These are phyloP conservation scores for Lagerstroemia fauriei DNA, from an alignment of 441 rosid genomes.

Conservation along the genomic window DNA sequence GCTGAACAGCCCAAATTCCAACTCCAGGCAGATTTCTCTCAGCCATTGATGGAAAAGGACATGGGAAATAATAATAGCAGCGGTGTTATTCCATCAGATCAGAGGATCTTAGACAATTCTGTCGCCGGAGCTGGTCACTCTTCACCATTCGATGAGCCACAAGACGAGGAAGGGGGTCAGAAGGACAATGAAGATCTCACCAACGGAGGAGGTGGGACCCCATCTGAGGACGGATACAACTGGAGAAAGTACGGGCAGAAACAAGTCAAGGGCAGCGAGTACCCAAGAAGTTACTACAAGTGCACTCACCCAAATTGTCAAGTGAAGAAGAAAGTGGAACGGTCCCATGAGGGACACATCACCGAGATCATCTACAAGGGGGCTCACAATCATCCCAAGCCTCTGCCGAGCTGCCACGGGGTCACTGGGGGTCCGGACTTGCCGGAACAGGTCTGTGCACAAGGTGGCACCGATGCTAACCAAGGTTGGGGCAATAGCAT, in stretches of 20 bases:
- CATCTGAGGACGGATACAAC: conserved; percentile 69
- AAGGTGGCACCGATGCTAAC: conserved; percentile 47
- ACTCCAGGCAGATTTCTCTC: conserved; percentile 43
- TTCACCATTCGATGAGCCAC: conserved; percentile 60
- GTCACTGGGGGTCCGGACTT: conserved; percentile 50
- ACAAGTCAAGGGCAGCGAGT: conserved; percentile 69
- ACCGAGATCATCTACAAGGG: conserved; percentile 73
- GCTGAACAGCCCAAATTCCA: conserved; percentile 40
- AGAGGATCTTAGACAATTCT: conserved; percentile 44
- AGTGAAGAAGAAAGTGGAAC: conserved; percentile 72
- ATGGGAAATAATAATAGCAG: conserved; percentile 32
- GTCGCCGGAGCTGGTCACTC: conserved; percentile 50
- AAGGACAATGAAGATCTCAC: conserved; percentile 58
- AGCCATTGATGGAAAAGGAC: conserved; percentile 42
- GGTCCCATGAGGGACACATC: conserved; percentile 71
- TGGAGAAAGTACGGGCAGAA: conserved; percentile 81
- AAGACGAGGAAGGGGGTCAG: conserved; percentile 69
- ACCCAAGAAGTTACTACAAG: conserved; percentile 73
- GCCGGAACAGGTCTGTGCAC: conserved; percentile 47
- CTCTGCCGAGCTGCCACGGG: conserved; percentile 55
- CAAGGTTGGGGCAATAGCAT: conserved; percentile 49
- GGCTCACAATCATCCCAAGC: conserved; percentile 61
- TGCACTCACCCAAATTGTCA: conserved; percentile 63
- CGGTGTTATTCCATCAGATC: conserved; percentile 32
- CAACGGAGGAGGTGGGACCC: conserved; percentile 53